Conservation (phyloP, 176 grass and related monocot genomes). For the Pharus latifolius region DNA sequence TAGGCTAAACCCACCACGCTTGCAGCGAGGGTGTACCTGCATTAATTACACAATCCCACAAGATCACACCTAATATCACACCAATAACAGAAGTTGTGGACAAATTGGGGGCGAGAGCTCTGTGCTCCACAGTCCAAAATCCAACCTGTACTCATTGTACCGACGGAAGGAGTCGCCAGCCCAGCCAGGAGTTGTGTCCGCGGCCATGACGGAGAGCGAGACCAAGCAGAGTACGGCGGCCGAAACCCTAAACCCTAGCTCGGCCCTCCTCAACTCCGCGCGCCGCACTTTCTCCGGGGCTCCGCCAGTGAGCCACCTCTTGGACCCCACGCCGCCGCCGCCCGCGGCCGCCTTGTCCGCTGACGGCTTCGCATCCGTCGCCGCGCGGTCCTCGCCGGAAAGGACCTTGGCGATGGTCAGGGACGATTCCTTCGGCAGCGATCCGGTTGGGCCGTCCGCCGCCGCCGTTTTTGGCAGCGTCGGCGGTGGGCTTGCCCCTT, state of each 20-base stretch:
- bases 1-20: constrained; percentile 62
- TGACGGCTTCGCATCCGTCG: constrained; percentile 14
- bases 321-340: constrained; percentile 1
- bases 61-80: constrained; percentile 4
- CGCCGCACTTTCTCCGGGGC: constrained; percentile 29
- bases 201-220: constrained; percentile 58
- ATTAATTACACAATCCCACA: constrained; percentile 8
- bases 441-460: background rate
- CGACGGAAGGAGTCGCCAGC: constrained; percentile 57
- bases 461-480: background rate
- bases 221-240: constrained; percentile 48
- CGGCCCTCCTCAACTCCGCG: constrained; percentile 31
- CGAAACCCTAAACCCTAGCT: constrained; percentile 63
- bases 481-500: constrained; percentile 6
- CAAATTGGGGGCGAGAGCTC: background rate
- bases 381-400: constrained; percentile 22
- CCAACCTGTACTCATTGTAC: constrained; percentile 79
- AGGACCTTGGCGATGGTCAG: constrained; percentile 55
- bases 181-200: constrained; percentile 58
- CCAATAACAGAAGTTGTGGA: background rate
- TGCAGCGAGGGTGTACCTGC: constrained; percentile 53
- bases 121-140: background rate
- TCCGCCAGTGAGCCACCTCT: constrained; percentile 21
- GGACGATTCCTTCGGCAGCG: constrained; percentile 37
- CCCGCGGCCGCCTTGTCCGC: constrained; percentile 12